These are phyloP conservation scores for Lachnum nothofagi DNA, from an alignment of 2,329 filamentous ascomycete genomes.

Conservation along the genomic window DNA sequence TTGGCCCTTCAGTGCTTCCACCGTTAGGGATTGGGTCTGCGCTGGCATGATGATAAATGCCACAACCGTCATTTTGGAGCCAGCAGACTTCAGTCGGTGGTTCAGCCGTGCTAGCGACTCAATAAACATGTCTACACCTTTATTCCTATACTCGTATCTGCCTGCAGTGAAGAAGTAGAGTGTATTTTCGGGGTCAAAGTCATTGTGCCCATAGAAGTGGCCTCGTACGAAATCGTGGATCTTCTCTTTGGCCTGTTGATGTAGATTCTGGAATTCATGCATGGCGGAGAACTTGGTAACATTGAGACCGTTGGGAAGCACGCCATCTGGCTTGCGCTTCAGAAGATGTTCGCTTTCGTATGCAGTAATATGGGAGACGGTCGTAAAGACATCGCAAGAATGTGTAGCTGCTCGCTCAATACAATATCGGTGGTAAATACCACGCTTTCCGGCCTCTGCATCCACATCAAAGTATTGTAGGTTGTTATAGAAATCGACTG, in stretches of 20 bases:
- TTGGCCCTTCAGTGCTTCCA: conserved; percentile 93
- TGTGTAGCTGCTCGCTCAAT: conserved; percentile 93
- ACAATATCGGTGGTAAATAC: conserved; percentile 97
- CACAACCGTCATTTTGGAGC: conserved; percentile 89
- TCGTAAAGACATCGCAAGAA: conserved; percentile 93
- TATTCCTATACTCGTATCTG: conserved; percentile 96
- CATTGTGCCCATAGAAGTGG: conserved; percentile 97
- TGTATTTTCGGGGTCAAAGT: conserved; percentile 94
- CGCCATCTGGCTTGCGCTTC: conserved; percentile 95
- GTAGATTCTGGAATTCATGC: conserved; percentile 97
- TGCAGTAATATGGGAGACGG: conserved; percentile 95
- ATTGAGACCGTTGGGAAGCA: conserved; percentile 92
- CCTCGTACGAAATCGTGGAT: conserved; percentile 97
- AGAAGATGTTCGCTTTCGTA: conserved; percentile 97
- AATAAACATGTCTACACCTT: conserved; percentile 99
- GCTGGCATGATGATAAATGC: conserved; percentile 99
- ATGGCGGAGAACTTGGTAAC: conserved; percentile 98
- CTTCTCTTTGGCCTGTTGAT: conserved; percentile 94
- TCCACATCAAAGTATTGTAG: conserved; percentile 95
- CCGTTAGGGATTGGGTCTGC: conserved; percentile 88
- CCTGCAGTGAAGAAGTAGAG: conserved; percentile 97
- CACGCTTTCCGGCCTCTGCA: conserved; percentile 91
- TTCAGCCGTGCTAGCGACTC: conserved; percentile 92
- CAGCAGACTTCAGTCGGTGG: conserved; percentile 77
- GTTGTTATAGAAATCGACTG: conserved; percentile 99